Evolutionary conservation across 2,329 filamentous ascomycete genomes (phyloP).

Genomic region (Sclerotinia trifoliorum): DNA sequence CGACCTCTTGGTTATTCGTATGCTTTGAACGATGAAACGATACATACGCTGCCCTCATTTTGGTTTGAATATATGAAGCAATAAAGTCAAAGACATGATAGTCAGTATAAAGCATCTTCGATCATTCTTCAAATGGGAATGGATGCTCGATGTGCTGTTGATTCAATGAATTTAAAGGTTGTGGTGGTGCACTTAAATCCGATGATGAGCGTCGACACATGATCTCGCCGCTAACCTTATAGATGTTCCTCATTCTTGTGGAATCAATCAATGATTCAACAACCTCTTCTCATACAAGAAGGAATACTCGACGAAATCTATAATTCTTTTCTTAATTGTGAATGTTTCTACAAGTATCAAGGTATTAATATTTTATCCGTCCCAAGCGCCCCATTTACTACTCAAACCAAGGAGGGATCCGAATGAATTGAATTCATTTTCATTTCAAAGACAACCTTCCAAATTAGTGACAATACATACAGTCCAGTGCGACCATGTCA

Average conservation of each 20-base stretch:
- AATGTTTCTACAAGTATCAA: not conserved
- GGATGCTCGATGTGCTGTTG: not conserved
- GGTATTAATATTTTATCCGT: not conserved
- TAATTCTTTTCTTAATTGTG: not conserved
- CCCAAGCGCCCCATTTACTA: not conserved
- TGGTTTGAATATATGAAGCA: not conserved
- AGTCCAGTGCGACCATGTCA: not conserved
- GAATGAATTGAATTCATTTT: not conserved
- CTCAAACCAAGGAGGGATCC: not conserved
- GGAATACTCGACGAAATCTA: not conserved
- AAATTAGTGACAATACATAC: not conserved
- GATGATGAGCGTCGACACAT: not conserved
- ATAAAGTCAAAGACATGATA: not conserved
- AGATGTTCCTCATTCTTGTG: slow-evolving; percentile 1
- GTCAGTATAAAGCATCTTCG: slow-evolving; percentile 2
- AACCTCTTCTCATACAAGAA: not conserved
- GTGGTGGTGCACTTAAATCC: not conserved
- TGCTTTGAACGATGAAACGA: slow-evolving; percentile 5
- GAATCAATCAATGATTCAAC: not conserved
- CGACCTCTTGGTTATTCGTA: not conserved
- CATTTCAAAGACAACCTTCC: not conserved
- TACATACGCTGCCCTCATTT: not conserved
- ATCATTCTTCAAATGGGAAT: not conserved
- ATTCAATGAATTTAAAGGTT: not conserved
- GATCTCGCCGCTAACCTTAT: not conserved